A percentile compares a stretch with the other conserved stretches of the same genome.
phyloP scores from a whole-genome alignment of 2,329 filamentous ascomycete species.

The Coniella vitis region DNA sequence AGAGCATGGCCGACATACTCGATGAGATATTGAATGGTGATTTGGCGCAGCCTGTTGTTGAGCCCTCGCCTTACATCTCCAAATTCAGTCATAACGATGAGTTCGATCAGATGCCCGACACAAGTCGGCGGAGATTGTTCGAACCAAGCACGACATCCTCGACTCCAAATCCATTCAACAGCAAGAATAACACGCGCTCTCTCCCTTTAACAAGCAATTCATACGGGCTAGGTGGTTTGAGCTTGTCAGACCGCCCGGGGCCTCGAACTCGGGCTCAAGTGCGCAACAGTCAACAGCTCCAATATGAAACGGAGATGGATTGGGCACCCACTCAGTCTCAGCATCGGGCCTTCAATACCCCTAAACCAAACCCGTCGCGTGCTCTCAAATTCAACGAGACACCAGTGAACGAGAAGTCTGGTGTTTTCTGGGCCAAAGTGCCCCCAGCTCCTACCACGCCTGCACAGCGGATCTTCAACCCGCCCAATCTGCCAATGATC shows the following conservation, averaged over 20 bases:
- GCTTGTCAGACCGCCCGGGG: conserved; percentile 15
- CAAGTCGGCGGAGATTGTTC: not conserved
- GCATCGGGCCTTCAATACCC: conserved; percentile 47
- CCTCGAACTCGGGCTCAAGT: not conserved
- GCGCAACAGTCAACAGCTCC: conserved; percentile 18
- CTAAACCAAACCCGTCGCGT: conserved; percentile 29
- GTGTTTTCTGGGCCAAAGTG: conserved; percentile 63
- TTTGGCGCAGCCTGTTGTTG: conserved; percentile 19
- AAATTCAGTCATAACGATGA: not conserved
- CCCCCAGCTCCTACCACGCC: conserved; percentile 63
- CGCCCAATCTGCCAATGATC: conserved; percentile 48
- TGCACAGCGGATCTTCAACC: conserved; percentile 55
- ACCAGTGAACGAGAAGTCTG: conserved; percentile 35
- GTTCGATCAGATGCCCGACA: conserved; percentile 16
- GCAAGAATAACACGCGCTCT: conserved; percentile 1
- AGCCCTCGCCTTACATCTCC: conserved; percentile 27
- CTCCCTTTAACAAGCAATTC: not conserved
- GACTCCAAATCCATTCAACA: conserved; percentile 5
- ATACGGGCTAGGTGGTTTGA: conserved; percentile 3
- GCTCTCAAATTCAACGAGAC: conserved; percentile 39
- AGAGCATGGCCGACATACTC: conserved; percentile 40
- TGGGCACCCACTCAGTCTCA: conserved; percentile 59
- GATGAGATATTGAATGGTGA: conserved; percentile 35
- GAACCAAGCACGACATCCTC: conserved; percentile 1
- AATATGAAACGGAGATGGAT: conserved; percentile 61